A percentile compares a stretch with the other conserved stretches of the same genome.
Conservation (phyloP, 768 basidiomycete species). For the Lactarius vividus region DNA sequence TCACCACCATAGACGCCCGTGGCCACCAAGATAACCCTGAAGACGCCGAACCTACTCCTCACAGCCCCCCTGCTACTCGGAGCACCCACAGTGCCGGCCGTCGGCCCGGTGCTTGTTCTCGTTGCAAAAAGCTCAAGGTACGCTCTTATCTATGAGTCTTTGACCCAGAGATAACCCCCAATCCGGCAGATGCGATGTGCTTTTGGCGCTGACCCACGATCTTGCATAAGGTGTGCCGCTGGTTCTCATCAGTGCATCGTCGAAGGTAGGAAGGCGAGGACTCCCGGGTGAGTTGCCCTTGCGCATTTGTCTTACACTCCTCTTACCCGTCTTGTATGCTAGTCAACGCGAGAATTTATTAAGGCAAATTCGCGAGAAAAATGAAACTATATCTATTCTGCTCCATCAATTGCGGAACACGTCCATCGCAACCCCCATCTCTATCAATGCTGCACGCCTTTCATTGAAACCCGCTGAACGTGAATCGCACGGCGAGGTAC, state of each 20-base stretch:
- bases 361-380: constrained; percentile 36
- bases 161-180: not conserved
- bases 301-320: not conserved
- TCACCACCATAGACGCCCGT: not conserved
- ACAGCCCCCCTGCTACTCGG: constrained; percentile 7
- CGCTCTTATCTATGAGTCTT: not conserved
- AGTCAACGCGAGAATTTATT: constrained; percentile 35
- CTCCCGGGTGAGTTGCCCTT: constrained; percentile 33
- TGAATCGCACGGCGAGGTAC: constrained; percentile 32
- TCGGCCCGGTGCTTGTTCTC: constrained; percentile 31
- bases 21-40: not conserved
- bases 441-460: constrained; percentile 32
- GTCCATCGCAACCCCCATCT: constrained; percentile 33
- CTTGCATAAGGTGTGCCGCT: constrained; percentile 26
- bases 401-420: constrained; percentile 33
- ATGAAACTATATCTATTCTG: constrained; percentile 31
- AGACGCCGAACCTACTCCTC: constrained; percentile 1
- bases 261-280: constrained; percentile 36
- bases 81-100: constrained; percentile 4
- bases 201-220: constrained; percentile 19
- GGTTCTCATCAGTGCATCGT: constrained; percentile 35
- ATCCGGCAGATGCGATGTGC: constrained; percentile 24
- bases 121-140: constrained; percentile 33
- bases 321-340: not conserved
- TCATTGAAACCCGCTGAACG: constrained; percentile 31